These are phyloP conservation scores for Flaveria robusta DNA, from an alignment of 129 eudicot species.

Conservation along the genomic window DNA sequence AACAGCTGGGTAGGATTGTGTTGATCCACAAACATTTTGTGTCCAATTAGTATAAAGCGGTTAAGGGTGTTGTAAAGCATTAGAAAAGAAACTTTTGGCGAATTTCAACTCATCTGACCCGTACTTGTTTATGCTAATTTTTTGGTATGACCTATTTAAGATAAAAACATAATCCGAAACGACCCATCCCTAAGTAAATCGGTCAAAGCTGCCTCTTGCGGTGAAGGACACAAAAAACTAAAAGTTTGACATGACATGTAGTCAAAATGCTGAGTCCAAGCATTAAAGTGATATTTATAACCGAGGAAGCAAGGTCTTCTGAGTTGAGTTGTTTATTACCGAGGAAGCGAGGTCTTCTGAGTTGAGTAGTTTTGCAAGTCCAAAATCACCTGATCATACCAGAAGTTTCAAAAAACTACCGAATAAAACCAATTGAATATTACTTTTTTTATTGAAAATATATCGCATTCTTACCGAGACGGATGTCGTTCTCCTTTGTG, in stretches of 20 bases:
- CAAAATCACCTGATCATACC: conserved; percentile 78
- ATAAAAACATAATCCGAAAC: neutral
- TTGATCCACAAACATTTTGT: neutral
- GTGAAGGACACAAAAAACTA: neutral
- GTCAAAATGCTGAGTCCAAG: neutral
- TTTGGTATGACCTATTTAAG: neutral
- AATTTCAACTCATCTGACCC: conserved; percentile 7
- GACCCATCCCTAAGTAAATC: neutral
- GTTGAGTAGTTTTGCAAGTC: conserved; percentile 83
- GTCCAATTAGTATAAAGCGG: neutral
- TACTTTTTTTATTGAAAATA: neutral
- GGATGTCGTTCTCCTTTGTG: conserved; percentile 79
- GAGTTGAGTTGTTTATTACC: conserved; percentile 71
- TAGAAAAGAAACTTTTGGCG: neutral
- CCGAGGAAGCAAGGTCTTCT: conserved; percentile 66
- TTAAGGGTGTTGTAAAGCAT: neutral
- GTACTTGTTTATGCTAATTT: neutral
- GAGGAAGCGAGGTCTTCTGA: conserved; percentile 82
- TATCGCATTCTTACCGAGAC: conserved; percentile 68
- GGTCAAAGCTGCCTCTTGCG: conserved; percentile 8
- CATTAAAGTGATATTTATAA: neutral
- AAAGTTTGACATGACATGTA: neutral
- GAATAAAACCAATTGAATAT: neutral
- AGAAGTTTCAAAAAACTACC: neutral
- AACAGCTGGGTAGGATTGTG: neutral